A percentile compares a stretch with the other conserved stretches of the same genome.
These are phyloP conservation scores for Fragilaria crotonensis DNA, from an alignment of 108 stramenopile species.

Conservation along the genomic window DNA sequence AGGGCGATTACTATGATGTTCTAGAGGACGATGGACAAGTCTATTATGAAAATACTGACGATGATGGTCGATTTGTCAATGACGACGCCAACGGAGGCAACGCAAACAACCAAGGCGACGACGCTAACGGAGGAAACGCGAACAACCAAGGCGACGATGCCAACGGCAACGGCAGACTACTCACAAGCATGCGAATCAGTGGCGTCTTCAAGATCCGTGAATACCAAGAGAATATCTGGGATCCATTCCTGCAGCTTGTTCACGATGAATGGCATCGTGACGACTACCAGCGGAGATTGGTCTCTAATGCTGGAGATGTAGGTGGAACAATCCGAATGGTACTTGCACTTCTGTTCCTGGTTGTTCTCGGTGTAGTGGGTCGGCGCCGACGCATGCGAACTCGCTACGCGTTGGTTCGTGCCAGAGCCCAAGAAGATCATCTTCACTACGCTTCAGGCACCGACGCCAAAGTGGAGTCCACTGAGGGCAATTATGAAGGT, in stretches of 20 bases:
- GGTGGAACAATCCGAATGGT: slow-evolving; percentile 41
- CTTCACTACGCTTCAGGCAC: slow-evolving; percentile 66
- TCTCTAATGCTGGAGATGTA: slow-evolving; percentile 7
- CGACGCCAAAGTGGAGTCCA: slow-evolving; percentile 24
- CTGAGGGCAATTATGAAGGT: slow-evolving; percentile 77
- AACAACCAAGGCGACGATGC: slow-evolving; percentile 13
- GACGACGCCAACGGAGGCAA: slow-evolving; percentile 5
- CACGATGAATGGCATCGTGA: slow-evolving; percentile 39
- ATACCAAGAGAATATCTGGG: slow-evolving; percentile 52
- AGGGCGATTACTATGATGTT: not conserved
- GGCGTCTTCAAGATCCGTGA: slow-evolving; percentile 77
- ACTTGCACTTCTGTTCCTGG: slow-evolving; percentile 51
- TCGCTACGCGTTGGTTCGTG: slow-evolving; percentile 58
- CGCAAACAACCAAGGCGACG: slow-evolving; percentile 7
- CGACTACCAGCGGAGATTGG: slow-evolving; percentile 1
- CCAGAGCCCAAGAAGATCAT: slow-evolving; percentile 79
- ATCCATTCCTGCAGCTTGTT: slow-evolving; percentile 43
- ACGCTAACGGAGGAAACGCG: slow-evolving; percentile 8
- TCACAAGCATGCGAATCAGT: slow-evolving; percentile 16
- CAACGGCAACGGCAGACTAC: slow-evolving; percentile 4
- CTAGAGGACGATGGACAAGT: slow-evolving; percentile 4
- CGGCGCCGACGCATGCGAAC: slow-evolving; percentile 79
- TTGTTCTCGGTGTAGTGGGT: slow-evolving; percentile 66
- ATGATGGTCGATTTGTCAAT: not conserved
- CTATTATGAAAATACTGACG: not conserved